Evolutionary conservation across 257 asterid species (phyloP).

Genomic region (Vinca minor): DNA sequence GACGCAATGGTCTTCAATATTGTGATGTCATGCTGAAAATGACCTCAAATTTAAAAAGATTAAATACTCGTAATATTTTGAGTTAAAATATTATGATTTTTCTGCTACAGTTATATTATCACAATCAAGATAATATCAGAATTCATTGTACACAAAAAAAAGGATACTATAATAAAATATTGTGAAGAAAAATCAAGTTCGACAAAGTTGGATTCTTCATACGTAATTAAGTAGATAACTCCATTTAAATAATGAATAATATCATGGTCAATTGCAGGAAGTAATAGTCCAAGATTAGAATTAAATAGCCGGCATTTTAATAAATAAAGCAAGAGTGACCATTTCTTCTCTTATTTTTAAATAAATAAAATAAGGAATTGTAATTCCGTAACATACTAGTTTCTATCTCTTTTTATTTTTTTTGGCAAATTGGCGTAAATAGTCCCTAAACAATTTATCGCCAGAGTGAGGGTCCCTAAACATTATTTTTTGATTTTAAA

Average conservation of each 20-base stretch:
- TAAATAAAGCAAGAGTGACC: neutral
- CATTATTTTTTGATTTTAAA: too few species aligned
- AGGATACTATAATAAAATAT: too few species aligned
- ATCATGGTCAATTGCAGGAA: neutral
- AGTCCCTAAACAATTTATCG: too few species aligned
- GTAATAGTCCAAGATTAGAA: neutral
- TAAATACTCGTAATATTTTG: neutral
- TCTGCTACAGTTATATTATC: neutral
- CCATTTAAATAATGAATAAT: neutral
- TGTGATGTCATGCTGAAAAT: conserved; percentile 9
- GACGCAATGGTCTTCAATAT: neutral
- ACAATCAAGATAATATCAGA: neutral
- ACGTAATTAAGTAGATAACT: too few species aligned
- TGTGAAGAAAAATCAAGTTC: too few species aligned
- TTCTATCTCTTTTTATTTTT: too few species aligned
- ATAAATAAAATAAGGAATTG: too few species aligned
- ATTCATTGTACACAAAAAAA: neutral
- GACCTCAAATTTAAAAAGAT: neutral
- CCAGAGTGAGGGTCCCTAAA: too few species aligned
- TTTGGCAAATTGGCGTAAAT: too few species aligned
- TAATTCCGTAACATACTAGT: too few species aligned
- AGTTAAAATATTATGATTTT: neutral
- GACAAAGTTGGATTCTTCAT: too few species aligned
- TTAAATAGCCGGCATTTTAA: neutral
- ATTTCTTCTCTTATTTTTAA: too few species aligned